Evolutionary conservation across 768 basidiomycete genomes (phyloP).

Genomic region (Chalciporus piperatus): DNA sequence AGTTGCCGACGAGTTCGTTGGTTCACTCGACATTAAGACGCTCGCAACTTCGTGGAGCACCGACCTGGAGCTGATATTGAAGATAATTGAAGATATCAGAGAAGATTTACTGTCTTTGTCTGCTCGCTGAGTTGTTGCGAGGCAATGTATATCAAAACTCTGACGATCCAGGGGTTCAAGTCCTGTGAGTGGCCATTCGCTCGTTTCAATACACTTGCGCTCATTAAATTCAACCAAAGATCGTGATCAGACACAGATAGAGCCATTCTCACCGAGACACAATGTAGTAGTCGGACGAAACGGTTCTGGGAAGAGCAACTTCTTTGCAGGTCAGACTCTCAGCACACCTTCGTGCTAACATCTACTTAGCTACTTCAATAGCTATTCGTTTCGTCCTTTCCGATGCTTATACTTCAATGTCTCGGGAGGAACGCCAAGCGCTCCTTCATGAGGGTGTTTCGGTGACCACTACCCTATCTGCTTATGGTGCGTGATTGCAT

Average conservation of each 20-base stretch:
- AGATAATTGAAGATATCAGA: too few species aligned
- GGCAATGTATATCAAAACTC: slow-evolving; percentile 79
- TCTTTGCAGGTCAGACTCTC: slow-evolving; percentile 77
- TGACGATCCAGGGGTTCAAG: slow-evolving; percentile 95
- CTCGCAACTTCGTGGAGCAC: not conserved
- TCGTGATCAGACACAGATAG: slow-evolving; percentile 87
- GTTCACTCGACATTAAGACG: not conserved
- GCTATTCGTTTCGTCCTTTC: slow-evolving; percentile 97
- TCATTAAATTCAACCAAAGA: slow-evolving; percentile 40
- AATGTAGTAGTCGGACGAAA: slow-evolving; percentile 98
- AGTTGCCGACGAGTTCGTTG: slow-evolving; percentile 4
- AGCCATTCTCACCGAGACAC: slow-evolving; percentile 90
- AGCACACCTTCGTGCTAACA: too few species aligned
- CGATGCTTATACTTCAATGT: slow-evolving; percentile 96
- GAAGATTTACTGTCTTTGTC: not conserved
- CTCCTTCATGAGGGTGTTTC: slow-evolving; percentile 94
- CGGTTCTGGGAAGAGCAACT: slow-evolving; percentile 98
- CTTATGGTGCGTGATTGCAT: slow-evolving; percentile 61
- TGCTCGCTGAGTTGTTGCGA: not conserved
- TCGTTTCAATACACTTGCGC: not conserved
- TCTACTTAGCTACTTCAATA: slow-evolving; percentile 26
- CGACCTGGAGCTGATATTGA: not conserved
- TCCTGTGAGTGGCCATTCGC: slow-evolving; percentile 59
- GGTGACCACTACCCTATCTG: slow-evolving; percentile 83
- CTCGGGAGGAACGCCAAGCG: slow-evolving; percentile 86